Base-by-base conservation (phyloP, 2,329 filamentous ascomycete species). In the Exophiala aquamarina region DNA sequence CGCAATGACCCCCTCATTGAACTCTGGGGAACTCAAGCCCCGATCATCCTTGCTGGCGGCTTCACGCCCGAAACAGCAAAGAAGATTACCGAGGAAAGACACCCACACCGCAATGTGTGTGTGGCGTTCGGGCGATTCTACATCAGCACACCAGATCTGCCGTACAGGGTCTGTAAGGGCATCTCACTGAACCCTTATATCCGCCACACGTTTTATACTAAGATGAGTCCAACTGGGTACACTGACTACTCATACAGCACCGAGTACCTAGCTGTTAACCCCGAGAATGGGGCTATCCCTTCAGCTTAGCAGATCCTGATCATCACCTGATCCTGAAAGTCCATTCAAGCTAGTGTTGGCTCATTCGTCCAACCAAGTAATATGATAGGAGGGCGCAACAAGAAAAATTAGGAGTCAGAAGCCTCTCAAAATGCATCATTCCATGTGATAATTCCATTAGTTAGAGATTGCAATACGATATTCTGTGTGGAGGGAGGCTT, bases 11-110 rank as follows among this genome's bases (percentile, higher is more conserved):
- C 38, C 4, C 21, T 47, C 13, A 38, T 50, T 13, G 38, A 62
- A 67, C 7, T 79, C 71, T 72, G 63, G 61, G 15, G 66, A 65
- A 23, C 62, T 62, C 6, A 68, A 65, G 7, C 11, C 6, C 76
- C 77, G 0, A 55, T 83, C 29, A 55, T 83, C 3, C 55, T 81
- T 13, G 73, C 73, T 1, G 75, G 76, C 33, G 74, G 72, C 2
- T 77, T 70, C 58, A 65, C 62, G 23, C 52, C 67, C 0, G 68
- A 68, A 1, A 64, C 62, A 10, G 72, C 74, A 1, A 58, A 64
- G 29, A 62, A 65, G 1, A 67, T 39, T 9, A 13, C 17, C 11
- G 45, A 52, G 10, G 19, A 33, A 19, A 69, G 68, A 2, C 44
- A 44, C 18, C 17, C 8, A 13, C 37, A 44, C 18, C 17, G 38